Conservation (phyloP, 164 flowering plant genomes). For the Nymphaea thermarum region DNA sequence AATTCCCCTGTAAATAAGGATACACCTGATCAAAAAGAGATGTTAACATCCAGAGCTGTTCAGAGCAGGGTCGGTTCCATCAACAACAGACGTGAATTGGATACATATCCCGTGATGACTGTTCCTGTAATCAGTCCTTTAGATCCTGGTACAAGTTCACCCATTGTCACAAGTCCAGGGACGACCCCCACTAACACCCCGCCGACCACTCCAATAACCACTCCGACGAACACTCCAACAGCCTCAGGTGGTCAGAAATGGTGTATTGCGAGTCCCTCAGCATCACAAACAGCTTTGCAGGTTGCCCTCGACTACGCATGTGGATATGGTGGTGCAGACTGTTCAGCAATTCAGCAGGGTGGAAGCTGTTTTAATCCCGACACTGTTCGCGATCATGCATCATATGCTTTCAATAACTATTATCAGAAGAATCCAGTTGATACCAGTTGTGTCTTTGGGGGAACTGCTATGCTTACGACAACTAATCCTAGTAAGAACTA, state of each 20-base stretch:
- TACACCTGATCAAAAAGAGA: not conserved
- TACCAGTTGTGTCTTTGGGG: slow-evolving; percentile 80
- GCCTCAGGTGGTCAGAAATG: slow-evolving; percentile 40
- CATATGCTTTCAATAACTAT: slow-evolving; percentile 73
- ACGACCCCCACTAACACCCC: no score
- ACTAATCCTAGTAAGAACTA: slow-evolving; percentile 65
- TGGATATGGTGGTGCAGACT: slow-evolving; percentile 75
- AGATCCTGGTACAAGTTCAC: no score
- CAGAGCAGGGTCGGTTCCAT: not conserved
- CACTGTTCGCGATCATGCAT: slow-evolving; percentile 58
- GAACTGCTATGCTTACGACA: slow-evolving; percentile 55
- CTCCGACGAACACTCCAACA: slow-evolving; percentile 5
- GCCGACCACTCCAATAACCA: slow-evolving; percentile 11
- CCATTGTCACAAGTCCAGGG: slow-evolving; percentile 1
- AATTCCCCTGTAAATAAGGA: not conserved
- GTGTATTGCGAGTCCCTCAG: slow-evolving; percentile 64
- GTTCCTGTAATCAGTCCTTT: no score
- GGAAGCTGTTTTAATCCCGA: slow-evolving; percentile 69
- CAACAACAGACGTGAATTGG: not conserved
- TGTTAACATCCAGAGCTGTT: not conserved
- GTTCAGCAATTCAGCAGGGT: slow-evolving; percentile 54
- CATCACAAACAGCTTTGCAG: slow-evolving; percentile 58
- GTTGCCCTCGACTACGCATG: slow-evolving; percentile 85
- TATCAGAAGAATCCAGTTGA: slow-evolving; percentile 77
- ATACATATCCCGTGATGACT: not conserved